phyloP scores from a whole-genome alignment of 2,329 filamentous ascomycete species.

The Diplodia seriata region DNA sequence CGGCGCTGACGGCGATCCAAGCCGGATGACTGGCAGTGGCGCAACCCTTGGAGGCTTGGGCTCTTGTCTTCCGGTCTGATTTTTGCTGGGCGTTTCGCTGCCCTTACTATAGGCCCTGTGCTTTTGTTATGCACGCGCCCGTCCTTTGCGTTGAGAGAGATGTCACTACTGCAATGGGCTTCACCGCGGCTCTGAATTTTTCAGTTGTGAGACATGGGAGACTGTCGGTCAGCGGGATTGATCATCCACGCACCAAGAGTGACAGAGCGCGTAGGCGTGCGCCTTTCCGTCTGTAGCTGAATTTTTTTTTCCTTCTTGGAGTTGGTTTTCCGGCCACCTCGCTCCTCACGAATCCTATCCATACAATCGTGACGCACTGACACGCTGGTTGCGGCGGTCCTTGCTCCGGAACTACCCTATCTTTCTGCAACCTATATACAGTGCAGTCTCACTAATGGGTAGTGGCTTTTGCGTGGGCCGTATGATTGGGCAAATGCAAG shows the following conservation, averaged over 20 bases:
- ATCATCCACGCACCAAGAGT: neutral
- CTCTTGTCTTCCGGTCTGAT: neutral
- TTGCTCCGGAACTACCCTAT: neutral
- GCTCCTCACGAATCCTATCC: neutral
- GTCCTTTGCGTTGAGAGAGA: neutral
- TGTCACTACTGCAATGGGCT: neutral
- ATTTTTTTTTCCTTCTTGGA: neutral
- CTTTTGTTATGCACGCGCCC: neutral
- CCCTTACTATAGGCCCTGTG: neutral
- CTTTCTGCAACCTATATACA: neutral
- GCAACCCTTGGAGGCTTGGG: neutral
- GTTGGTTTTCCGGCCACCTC: neutral
- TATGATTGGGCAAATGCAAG: neutral
- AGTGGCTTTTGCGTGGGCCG: neutral
- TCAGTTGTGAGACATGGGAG: neutral
- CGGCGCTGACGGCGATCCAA: neutral
- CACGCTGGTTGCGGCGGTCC: neutral
- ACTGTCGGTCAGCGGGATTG: neutral
- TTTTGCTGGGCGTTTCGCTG: neutral
- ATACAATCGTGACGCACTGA: neutral
- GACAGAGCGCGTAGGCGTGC: neutral
- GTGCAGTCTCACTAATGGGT: neutral
- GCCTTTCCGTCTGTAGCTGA: neutral
- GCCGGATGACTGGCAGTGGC: conserved; percentile 16
- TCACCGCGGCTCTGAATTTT: neutral